Base-by-base conservation (phyloP, 352 stramenopile species). In the Phytophthora europaea region DNA sequence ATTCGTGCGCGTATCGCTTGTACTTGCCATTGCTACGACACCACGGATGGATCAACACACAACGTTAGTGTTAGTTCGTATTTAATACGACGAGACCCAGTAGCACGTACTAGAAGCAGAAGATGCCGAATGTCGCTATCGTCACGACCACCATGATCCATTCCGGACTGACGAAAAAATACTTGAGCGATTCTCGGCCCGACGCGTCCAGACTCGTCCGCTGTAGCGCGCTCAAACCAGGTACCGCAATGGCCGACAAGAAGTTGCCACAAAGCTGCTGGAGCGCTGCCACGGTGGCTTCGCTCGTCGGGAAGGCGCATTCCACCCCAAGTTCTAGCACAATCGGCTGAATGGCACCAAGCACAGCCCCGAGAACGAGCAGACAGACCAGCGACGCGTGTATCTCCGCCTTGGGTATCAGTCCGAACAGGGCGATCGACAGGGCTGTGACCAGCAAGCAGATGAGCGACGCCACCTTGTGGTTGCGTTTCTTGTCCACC, bases 251-350 rank as follows among this genome's bases (percentile, higher is more conserved):
- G 8, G 83, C 86, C 59, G 86, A 93, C 0, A 93, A 69, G 36
- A 92, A 86, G 57, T 93, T 93, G 12, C 86, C 86, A 62, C 84
- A 91, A 43, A 93, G 82, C 57, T 93, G 86, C 55, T 93, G 84
- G 3, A 93, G 73, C 47, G 84, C 86, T 13, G 86, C 86, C 31
- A 93, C 86, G 1, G 86, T 92, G 22, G 86, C 80, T 45, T 93
- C 86, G 43, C 84, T 93, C 9, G 86, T 93, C 10, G 86, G 86
- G 53, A 87, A 90, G 6, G 86, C 76, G 23, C 86, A 93, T 60
- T 93, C 86, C 31, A 93, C 85, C 13, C 84, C 84, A 4, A 93
- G 68, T 47, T 93, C 85, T 4, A 93, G 67, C n/a, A 85, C 81
- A 22, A 93, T 85, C 4, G 85, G 85, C 36, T 93, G 85, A n/a